Percentiles rank a stretch among this genome's conserved stretches.
Conservation (phyloP, 352 stramenopile genomes). For the Phytophthora pinifolia region DNA sequence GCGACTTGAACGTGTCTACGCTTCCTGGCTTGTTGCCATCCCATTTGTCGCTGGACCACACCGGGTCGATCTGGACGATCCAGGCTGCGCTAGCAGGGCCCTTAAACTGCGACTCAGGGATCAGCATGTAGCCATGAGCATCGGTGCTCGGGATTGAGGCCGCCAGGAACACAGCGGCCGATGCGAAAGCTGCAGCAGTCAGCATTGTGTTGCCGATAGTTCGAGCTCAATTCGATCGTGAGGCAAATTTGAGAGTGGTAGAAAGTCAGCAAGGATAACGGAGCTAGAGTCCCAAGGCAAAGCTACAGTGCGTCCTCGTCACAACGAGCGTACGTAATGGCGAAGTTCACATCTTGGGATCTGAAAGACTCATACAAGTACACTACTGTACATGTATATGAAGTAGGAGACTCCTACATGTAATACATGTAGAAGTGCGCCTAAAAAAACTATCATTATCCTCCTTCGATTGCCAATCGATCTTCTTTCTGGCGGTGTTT, state of each 20-base stretch:
- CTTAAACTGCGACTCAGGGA: slow-evolving; percentile 35
- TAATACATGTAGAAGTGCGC: no score
- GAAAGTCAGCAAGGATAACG: no score
- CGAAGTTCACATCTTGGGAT: slow-evolving; percentile 2
- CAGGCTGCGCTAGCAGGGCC: slow-evolving; percentile 32
- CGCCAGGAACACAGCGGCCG: slow-evolving; percentile 21
- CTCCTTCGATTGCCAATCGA: no score
- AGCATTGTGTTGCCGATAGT: slow-evolving; percentile 10
- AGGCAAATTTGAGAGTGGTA: slow-evolving; percentile 20
- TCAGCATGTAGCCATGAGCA: slow-evolving; percentile 39
- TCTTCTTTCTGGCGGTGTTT: no score
- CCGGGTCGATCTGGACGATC: slow-evolving; percentile 37
- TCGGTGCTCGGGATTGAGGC: slow-evolving; percentile 17
- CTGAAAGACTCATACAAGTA: background rate
- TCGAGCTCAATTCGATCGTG: slow-evolving; percentile 4
- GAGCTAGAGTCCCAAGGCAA: no score
- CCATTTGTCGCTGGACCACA: slow-evolving; percentile 30
- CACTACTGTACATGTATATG: no score
- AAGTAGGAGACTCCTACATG: no score
- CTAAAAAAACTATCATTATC: no score
- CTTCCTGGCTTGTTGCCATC: slow-evolving; percentile 37
- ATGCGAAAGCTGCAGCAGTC: slow-evolving; percentile 23
- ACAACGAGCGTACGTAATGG: slow-evolving; percentile 5
- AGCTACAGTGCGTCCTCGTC: background rate
- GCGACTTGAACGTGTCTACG: slow-evolving; percentile 23